Percentiles rank a stretch among this genome's conserved stretches.
Conservation (phyloP, 495 filamentous ascomycete species). For the Podospora didyma region DNA sequence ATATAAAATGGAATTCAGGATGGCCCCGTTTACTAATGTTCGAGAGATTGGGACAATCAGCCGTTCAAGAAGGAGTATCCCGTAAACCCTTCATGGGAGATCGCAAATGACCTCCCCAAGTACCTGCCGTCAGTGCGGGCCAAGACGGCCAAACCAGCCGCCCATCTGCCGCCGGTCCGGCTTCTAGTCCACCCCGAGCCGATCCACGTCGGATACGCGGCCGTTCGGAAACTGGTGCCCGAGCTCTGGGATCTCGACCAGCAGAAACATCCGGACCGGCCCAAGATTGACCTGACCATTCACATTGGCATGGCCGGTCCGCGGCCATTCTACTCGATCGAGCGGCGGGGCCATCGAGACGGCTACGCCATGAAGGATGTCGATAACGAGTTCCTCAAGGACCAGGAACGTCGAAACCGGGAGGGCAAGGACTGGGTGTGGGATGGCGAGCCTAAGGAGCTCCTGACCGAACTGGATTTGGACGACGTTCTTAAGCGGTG, state of each 20-base stretch:
- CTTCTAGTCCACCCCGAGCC: conserved; percentile 63
- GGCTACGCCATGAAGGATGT: conserved; percentile 70
- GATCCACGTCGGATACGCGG: conserved; percentile 64
- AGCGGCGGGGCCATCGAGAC: conserved; percentile 67
- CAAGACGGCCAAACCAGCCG: conserved; percentile 18
- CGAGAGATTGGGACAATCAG: conserved; percentile 30
- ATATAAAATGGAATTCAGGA: neutral
- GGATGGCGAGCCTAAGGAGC: conserved; percentile 38
- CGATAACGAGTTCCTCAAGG: conserved; percentile 52
- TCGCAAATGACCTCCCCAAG: conserved; percentile 50
- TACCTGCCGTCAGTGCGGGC: conserved; percentile 46
- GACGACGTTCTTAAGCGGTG: conserved; percentile 55
- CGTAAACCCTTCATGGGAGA: conserved; percentile 70
- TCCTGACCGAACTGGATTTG: conserved; percentile 48
- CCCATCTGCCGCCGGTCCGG: conserved; percentile 49
- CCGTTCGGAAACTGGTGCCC: conserved; percentile 61
- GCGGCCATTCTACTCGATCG: conserved; percentile 62
- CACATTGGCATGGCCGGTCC: conserved; percentile 82
- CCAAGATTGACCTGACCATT: conserved; percentile 59
- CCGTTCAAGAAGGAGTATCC: conserved; percentile 61
- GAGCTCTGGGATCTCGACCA: conserved; percentile 42
- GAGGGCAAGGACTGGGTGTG: conserved; percentile 43
- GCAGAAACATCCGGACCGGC: conserved; percentile 4
- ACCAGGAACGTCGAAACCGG: conserved; percentile 39
- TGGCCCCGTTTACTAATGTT: neutral